Conservation (phyloP, 2,329 filamentous ascomycete genomes). For the Fusarium verticillioides region DNA sequence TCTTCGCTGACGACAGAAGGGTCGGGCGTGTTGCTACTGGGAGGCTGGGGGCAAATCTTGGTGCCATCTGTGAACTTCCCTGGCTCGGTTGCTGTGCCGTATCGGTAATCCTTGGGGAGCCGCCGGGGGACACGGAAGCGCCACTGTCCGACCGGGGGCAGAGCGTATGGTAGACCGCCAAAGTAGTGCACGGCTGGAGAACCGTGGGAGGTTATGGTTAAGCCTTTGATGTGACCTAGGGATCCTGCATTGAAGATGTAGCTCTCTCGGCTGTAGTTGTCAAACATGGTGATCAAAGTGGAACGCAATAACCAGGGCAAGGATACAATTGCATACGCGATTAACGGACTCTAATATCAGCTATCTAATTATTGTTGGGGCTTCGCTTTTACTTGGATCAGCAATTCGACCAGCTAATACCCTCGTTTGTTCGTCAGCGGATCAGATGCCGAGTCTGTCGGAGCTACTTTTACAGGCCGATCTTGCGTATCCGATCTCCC, state of each 20-base stretch:
- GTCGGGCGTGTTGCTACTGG: not conserved
- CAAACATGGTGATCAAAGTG: not conserved
- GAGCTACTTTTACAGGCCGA: not conserved
- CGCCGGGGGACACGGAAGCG: not conserved
- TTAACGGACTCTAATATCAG: fast-evolving
- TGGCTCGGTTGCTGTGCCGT: not conserved
- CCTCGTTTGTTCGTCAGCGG: not conserved
- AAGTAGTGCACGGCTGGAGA: not conserved
- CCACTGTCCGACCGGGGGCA: not conserved
- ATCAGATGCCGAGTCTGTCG: not conserved
- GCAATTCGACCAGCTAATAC: not conserved
- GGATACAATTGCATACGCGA: not conserved
- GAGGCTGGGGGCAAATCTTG: not conserved
- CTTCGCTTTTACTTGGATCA: not conserved
- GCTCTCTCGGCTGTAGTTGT: not conserved
- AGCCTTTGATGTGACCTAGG: not conserved
- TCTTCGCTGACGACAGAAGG: not conserved
- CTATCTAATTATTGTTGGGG: not conserved
- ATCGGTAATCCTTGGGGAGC: not conserved
- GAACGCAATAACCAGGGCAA: not conserved
- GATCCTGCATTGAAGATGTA: not conserved
- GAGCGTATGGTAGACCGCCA: not conserved
- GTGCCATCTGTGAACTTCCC: not conserved
- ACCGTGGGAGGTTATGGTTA: not conserved
- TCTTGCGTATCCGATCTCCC: not conserved